Percentiles rank a stretch among this genome's conserved stretches.
Evolutionary conservation across 306 rosid species (phyloP).

Genomic region (Clitoria ternatea): DNA sequence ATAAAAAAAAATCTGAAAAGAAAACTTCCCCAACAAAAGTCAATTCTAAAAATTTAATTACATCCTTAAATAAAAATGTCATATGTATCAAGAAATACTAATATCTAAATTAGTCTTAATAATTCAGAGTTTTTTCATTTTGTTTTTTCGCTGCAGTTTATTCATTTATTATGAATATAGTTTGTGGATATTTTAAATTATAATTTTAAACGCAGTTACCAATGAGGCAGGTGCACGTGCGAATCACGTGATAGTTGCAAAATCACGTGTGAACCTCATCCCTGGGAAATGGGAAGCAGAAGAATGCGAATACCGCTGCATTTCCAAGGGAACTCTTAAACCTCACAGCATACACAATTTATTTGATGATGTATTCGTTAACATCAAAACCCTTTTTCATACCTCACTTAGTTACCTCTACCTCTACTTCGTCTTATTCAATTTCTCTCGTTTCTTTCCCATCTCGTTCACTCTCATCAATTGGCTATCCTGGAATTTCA

Average conservation of each 20-base stretch:
- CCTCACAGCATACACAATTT: not conserved
- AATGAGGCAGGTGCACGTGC: not conserved
- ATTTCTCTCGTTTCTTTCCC: not conserved
- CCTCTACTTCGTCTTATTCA: conserved; percentile 24
- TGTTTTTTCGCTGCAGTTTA: too few species aligned
- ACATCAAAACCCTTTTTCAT: conserved; percentile 31
- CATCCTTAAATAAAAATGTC: too few species aligned
- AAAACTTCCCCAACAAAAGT: too few species aligned
- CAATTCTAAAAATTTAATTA: too few species aligned
- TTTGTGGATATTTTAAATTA: too few species aligned
- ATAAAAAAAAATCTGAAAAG: too few species aligned
- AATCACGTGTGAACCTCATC: conserved; percentile 26
- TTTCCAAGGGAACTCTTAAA: not conserved
- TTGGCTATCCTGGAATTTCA: conserved; percentile 18
- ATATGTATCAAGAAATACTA: too few species aligned
- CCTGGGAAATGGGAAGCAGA: not conserved
- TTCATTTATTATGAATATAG: too few species aligned
- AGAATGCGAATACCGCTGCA: conserved; percentile 1
- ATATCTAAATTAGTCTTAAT: too few species aligned
- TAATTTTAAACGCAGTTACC: too few species aligned
- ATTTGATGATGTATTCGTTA: conserved; percentile 27
- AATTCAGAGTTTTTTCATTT: too few species aligned
- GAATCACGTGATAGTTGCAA: not conserved
- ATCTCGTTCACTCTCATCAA: conserved; percentile 27
- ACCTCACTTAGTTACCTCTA: conserved; percentile 20